These are phyloP conservation scores for Tricholoma saponaceum DNA, from an alignment of 768 basidiomycete species.

Conservation along the genomic window DNA sequence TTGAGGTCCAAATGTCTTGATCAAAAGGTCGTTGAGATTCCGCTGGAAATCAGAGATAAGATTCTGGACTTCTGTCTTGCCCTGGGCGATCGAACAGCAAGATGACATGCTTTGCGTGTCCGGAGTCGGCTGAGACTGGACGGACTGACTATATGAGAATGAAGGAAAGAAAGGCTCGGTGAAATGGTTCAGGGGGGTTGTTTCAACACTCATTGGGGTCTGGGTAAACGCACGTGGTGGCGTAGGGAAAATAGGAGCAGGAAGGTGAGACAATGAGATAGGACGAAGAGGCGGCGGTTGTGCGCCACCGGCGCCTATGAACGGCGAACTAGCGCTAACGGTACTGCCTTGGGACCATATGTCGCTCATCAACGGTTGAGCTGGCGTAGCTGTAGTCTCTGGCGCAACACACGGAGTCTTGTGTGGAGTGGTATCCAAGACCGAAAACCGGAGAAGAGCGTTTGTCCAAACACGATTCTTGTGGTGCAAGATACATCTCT, in stretches of 20 bases:
- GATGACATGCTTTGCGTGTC: constrained; percentile 8
- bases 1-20: constrained; percentile 27
- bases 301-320: not conserved
- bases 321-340: constrained; percentile 2
- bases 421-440: constrained; percentile 48
- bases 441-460: constrained; percentile 58
- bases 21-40: constrained; percentile 45
- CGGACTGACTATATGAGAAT: not conserved
- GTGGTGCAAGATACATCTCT: constrained; percentile 44
- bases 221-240: constrained; percentile 20
- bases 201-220: constrained; percentile 18
- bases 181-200: not conserved
- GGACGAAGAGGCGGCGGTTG: constrained; percentile 8
- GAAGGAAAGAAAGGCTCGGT: not conserved
- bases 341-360: not conserved
- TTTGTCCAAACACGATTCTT: constrained; percentile 49
- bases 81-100: constrained; percentile 44
- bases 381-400: not conserved
- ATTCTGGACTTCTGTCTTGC: constrained; percentile 44
- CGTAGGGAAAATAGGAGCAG: constrained; percentile 29
- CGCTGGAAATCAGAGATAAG: constrained; percentile 49
- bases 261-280: constrained; percentile 27
- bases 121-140: constrained; percentile 12
- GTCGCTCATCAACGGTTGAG: constrained; percentile 6
- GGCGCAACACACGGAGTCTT: constrained; percentile 22